Percentiles rank a stretch among this genome's conserved stretches.
These are phyloP conservation scores for Syzygium malaccense DNA, from an alignment of 441 rosid genomes.

Conservation along the genomic window DNA sequence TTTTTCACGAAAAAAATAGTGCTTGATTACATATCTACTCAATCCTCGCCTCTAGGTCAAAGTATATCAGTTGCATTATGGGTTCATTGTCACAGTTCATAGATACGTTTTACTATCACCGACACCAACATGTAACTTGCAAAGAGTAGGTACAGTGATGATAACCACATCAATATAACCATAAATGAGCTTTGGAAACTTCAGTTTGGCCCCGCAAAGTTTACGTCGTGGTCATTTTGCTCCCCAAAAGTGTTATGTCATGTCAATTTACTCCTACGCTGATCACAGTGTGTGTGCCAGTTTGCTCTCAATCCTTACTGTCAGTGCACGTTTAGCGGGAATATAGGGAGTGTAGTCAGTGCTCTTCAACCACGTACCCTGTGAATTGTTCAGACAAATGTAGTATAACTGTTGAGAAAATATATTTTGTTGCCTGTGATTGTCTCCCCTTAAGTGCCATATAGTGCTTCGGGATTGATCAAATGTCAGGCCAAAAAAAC, in stretches of 20 bases:
- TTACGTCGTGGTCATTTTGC: background rate
- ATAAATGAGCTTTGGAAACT: background rate
- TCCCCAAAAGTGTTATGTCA: background rate
- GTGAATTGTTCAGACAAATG: background rate
- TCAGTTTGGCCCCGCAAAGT: background rate
- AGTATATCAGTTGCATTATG: background rate
- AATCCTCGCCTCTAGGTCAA: background rate
- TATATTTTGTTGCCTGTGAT: background rate
- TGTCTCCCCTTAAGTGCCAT: background rate
- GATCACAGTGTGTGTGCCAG: background rate
- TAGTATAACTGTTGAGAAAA: background rate
- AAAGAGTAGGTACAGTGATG: background rate
- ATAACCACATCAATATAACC: background rate
- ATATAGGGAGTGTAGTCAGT: background rate
- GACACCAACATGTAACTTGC: background rate
- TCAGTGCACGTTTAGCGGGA: background rate
- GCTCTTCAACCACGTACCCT: background rate
- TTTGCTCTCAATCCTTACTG: background rate
- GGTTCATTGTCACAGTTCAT: background rate
- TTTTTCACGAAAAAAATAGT: rapidly evolving
- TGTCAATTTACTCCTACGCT: background rate
- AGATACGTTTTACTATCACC: background rate
- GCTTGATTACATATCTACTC: background rate
- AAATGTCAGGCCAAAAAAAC: background rate
- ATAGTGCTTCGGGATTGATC: background rate